These are phyloP conservation scores for Globisporangium megalacanthum DNA, from an alignment of 352 stramenopile genomes.

Conservation along the genomic window DNA sequence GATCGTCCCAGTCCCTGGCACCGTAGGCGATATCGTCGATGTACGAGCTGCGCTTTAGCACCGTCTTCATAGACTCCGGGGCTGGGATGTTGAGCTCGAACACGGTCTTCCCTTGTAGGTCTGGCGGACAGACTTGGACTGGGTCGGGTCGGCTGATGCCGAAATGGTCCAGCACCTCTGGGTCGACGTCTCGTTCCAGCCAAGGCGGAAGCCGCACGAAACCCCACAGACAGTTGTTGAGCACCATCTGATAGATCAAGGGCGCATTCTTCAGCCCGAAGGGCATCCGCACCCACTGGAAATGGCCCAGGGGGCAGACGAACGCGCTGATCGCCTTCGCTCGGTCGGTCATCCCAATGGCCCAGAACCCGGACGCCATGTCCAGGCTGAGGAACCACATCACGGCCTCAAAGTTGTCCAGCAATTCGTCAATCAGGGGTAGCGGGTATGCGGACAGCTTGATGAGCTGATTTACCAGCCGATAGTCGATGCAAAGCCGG, in stretches of 20 bases:
- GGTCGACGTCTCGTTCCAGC: background rate
- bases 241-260: conserved; percentile 10
- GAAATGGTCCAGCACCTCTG: conserved; percentile 5
- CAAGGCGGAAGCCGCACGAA: conserved; percentile 2
- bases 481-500: conserved; percentile 19
- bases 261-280: conserved; percentile 20
- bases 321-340: conserved; percentile 16
- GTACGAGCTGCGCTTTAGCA: no score
- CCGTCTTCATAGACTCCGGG: no score
- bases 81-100: no score
- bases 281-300: conserved; percentile 18
- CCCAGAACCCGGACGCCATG: conserved; percentile 15
- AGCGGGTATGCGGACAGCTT: conserved; percentile 19
- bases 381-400: conserved; percentile 12
- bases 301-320: conserved; percentile 17
- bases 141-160: no score
- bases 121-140: no score
- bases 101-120: no score
- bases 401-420: conserved; percentile 15
- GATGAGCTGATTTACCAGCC: conserved; percentile 11
- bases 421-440: conserved; percentile 16
- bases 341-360: conserved; percentile 5
- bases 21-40: no score
- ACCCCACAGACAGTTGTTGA: conserved; percentile 14
- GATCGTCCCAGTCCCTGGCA: no score